Base-by-base conservation (phyloP, 257 asterid genomes). In the Apocynum venetum region DNA sequence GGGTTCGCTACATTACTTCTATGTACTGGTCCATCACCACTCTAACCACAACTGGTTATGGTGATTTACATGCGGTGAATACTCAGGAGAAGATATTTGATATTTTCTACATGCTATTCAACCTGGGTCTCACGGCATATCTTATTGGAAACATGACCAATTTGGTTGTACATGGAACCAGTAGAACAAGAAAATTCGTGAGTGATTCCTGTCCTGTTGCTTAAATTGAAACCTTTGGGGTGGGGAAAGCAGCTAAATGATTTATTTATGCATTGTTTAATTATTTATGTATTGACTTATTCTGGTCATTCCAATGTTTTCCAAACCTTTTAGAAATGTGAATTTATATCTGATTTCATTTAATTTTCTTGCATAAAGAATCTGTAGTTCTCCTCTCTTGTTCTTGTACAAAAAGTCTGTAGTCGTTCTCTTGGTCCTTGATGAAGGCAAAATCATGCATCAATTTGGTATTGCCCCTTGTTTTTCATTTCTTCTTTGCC, bases 121-220 rank as follows among this genome's bases (percentile, higher is more conserved):
- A 90, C 86, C 88, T 92, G 6, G 94, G 92, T n/a, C 84, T 93
- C 72, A 76, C 89, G 13, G 82, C 97, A n/a, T 93, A 93, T 77
- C 82, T 91, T 80, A 89, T 93, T 60, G 97, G 98, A 59, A 92
- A 92, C 87, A 90, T 92, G 96, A 92, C 97, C 80, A 92, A 92
- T 86, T 79, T 92, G 90, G 91, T 92, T 73, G 97, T 92, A 52
- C 96, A 92, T 78, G 85, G 91, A 80, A 90, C 97, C 82, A 80
- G 89, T 57, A 86, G 83, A 83, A 92, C 97, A 73, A 85, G 91
- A 81, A 85, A 87, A 84, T 92, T 89, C 68, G 97, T 92, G 87
- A 90, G 96, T 89, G 51, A 72, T 48, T 53, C 44, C 43, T 36
- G 46, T 46, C 40, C 46, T 68, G 31, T 67, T 19, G 17, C 38